Evolutionary conservation across 306 rosid species (phyloP).

Genomic region (Vachellia pachyceras): DNA sequence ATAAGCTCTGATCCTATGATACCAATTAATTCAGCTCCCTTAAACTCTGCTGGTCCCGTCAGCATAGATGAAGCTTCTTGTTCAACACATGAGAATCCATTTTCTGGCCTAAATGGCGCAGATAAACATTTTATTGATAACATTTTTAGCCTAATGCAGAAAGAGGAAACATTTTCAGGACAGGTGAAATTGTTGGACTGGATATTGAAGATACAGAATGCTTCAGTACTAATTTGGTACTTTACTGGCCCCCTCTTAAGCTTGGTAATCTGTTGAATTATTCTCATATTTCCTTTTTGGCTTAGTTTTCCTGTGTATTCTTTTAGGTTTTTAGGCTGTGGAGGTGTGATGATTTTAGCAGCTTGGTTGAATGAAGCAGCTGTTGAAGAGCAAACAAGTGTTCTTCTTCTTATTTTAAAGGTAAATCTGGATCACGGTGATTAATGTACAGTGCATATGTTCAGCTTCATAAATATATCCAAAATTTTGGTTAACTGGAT

Average conservation of each 20-base stretch:
- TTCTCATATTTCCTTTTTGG: constrained; percentile 33
- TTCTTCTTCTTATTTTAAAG: constrained; percentile 79
- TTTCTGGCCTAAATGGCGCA: constrained; percentile 66
- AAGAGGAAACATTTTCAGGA: constrained; percentile 93
- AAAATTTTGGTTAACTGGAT: constrained; percentile 40
- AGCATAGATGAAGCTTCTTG: constrained; percentile 70
- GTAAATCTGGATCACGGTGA: constrained; percentile 49
- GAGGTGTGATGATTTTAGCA: constrained; percentile 86
- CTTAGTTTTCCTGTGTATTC: constrained; percentile 40
- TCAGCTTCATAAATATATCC: constrained; percentile 9
- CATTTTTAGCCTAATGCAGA: constrained; percentile 78
- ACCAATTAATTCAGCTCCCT: constrained; percentile 66
- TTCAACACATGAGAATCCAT: constrained; percentile 64
- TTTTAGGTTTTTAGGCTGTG: constrained; percentile 83
- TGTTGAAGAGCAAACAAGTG: constrained; percentile 89
- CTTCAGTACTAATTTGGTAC: constrained; percentile 89
- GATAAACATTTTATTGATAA: constrained; percentile 85
- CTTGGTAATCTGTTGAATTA: constrained; percentile 22
- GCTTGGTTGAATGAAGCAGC: constrained; percentile 91
- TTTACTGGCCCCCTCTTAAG: constrained; percentile 40
- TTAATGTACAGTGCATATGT: constrained; percentile 9
- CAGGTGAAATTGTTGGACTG: constrained; percentile 93
- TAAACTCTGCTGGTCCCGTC: constrained; percentile 58
- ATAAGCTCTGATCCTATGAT: constrained; percentile 54
- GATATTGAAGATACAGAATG: constrained; percentile 81